Percentiles rank a stretch among this genome's conserved stretches.
Evolutionary conservation across 257 asterid species (phyloP).

Genomic region (Ilex aquifolium): DNA sequence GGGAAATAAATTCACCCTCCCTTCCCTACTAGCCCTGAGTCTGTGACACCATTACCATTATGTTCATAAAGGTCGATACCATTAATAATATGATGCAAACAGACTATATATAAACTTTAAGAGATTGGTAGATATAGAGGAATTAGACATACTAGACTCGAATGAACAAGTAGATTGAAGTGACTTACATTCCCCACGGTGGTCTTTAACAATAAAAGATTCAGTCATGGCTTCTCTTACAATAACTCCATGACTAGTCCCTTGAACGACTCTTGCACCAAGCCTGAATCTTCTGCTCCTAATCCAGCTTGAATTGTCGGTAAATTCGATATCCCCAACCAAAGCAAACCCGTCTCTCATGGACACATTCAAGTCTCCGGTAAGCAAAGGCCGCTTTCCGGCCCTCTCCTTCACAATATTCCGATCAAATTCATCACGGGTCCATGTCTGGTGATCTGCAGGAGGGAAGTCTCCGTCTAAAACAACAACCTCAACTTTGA

Average conservation of each 20-base stretch:
- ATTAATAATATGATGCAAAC: too few relatives aligned
- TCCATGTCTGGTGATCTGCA: slow-evolving; percentile 27
- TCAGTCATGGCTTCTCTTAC: slow-evolving; percentile 55
- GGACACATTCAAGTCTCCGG: slow-evolving; percentile 38
- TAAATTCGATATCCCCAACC: slow-evolving; percentile 58
- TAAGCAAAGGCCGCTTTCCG: slow-evolving; percentile 58
- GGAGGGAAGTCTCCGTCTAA: slow-evolving; percentile 58
- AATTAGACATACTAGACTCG: too few relatives aligned
- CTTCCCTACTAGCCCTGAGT: too few relatives aligned
- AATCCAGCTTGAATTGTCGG: slow-evolving; percentile 79
- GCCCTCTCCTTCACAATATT: slow-evolving; percentile 46
- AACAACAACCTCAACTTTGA: slow-evolving; percentile 52
- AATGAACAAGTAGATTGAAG: not conserved
- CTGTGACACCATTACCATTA: too few relatives aligned
- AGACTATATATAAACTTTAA: too few relatives aligned
- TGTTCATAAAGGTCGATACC: too few relatives aligned
- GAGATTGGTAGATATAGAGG: too few relatives aligned
- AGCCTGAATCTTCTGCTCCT: slow-evolving; percentile 55
- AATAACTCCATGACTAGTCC: slow-evolving; percentile 1
- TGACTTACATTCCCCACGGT: slow-evolving; percentile 69
- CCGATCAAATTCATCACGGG: slow-evolving; percentile 26
- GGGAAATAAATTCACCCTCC: too few relatives aligned
- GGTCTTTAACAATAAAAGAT: slow-evolving; percentile 65
- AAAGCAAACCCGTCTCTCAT: slow-evolving; percentile 44
- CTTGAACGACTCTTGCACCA: slow-evolving; percentile 51